Evolutionary conservation across 2,329 filamentous ascomycete species (phyloP).

Genomic region (Zalaria sp.): DNA sequence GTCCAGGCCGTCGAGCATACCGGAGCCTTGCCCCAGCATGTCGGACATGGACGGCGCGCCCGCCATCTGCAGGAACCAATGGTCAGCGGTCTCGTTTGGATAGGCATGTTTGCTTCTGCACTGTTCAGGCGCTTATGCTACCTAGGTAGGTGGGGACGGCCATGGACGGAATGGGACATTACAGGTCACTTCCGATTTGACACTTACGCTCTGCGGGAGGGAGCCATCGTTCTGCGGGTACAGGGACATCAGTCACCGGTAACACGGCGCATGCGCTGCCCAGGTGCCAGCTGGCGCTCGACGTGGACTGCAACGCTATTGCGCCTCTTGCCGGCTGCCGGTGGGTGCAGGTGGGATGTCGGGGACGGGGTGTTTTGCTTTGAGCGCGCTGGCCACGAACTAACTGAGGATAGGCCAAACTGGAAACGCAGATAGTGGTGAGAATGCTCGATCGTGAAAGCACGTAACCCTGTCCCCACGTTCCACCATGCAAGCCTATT

Average conservation of each 20-base stretch:
- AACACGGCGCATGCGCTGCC: not conserved
- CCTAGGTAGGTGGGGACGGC: not conserved
- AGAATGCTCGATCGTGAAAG: no score
- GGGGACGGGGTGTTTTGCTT: no score
- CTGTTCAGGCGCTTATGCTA: not conserved
- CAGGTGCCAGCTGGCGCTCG: not conserved
- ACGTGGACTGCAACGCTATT: no score
- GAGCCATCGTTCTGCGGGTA: constrained; percentile 3
- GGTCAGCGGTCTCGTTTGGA: constrained; percentile 1
- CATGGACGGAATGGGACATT: not conserved
- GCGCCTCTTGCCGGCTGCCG: no score
- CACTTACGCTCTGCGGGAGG: constrained; percentile 3
- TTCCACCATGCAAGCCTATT: no score
- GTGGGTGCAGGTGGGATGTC: no score
- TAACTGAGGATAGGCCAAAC: no score
- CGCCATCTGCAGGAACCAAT: constrained; percentile 11
- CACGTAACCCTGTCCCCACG: no score
- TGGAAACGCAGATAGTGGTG: no score
- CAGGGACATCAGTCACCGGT: constrained; percentile 3
- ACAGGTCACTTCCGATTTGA: not conserved
- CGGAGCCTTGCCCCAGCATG: constrained; percentile 16
- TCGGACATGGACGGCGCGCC: constrained; percentile 12
- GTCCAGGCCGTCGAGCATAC: constrained; percentile 27
- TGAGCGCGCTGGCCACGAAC: no score
- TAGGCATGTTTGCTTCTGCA: not conserved